Percentiles rank a stretch among this genome's conserved stretches.
Conservation (phyloP, 2,329 filamentous ascomycete genomes). For the Colletotrichum sp. region DNA sequence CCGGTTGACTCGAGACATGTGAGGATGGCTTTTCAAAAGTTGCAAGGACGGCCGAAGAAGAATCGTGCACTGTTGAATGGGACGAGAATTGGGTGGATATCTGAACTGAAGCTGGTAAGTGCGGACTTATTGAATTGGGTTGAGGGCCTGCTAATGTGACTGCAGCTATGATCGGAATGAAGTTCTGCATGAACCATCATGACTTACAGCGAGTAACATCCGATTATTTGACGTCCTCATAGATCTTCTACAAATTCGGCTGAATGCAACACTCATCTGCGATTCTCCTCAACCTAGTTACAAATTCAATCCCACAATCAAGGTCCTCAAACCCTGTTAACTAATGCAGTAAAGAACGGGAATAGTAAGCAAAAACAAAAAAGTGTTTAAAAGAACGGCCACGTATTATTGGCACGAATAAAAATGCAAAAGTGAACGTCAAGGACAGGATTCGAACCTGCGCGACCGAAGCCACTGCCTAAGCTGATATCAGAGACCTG, state of each 20-base stretch:
- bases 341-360: no score
- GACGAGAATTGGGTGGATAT: not conserved
- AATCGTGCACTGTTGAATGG: not conserved
- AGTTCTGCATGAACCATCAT: no score
- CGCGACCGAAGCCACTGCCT: slow-evolving; percentile 13
- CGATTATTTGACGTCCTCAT: no score
- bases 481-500: not conserved
- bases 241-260: no score
- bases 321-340: no score
- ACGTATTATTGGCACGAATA: no score
- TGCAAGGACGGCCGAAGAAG: not conserved
- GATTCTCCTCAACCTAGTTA: no score
- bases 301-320: no score
- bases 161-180: not conserved
- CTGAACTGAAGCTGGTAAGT: not conserved
- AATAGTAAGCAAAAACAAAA: no score
- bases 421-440: not conserved
- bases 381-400: no score
- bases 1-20: not conserved
- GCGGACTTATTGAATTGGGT: not conserved
- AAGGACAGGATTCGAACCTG: slow-evolving; percentile 14
- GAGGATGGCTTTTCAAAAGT: not conserved
- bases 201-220: no score
- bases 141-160: not conserved
- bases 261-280: no score